Percentiles rank a stretch among this genome's conserved stretches.
phyloP scores from a whole-genome alignment of 2,329 filamentous ascomycete species.

The Calonectria multiphialidica region DNA sequence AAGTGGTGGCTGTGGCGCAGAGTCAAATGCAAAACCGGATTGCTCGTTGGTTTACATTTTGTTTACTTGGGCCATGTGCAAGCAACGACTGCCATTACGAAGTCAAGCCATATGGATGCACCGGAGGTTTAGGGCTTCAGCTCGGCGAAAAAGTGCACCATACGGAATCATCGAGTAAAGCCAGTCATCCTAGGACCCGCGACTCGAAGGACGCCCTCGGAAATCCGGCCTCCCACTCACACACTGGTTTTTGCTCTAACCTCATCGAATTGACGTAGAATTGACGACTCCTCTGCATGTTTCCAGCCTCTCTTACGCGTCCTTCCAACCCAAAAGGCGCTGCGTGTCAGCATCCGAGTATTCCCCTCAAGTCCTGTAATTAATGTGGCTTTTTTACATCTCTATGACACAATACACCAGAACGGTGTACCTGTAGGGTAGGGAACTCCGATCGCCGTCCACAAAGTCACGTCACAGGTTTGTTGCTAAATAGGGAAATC shows the following conservation, averaged over 20 bases:
- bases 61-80: background rate
- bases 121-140: background rate
- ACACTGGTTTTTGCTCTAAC: background rate
- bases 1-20: background rate
- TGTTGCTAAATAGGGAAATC: constrained; percentile 1
- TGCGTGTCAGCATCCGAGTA: background rate
- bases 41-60: background rate
- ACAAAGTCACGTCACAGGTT: background rate
- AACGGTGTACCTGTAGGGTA: background rate
- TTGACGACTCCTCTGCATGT: background rate
- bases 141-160: background rate
- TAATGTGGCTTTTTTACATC: background rate
- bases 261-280: background rate
- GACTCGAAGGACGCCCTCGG: constrained; percentile 10
- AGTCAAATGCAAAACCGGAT: background rate
- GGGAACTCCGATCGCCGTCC: background rate
- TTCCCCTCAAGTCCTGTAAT: background rate
- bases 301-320: background rate
- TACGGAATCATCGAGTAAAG: background rate
- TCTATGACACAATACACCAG: background rate
- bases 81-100: background rate
- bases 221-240: background rate
- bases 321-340: too few relatives aligned
- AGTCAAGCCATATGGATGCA: background rate
- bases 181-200: background rate